Conservation (phyloP, 1,139 yeast species). For the Candida sanyaensis region DNA sequence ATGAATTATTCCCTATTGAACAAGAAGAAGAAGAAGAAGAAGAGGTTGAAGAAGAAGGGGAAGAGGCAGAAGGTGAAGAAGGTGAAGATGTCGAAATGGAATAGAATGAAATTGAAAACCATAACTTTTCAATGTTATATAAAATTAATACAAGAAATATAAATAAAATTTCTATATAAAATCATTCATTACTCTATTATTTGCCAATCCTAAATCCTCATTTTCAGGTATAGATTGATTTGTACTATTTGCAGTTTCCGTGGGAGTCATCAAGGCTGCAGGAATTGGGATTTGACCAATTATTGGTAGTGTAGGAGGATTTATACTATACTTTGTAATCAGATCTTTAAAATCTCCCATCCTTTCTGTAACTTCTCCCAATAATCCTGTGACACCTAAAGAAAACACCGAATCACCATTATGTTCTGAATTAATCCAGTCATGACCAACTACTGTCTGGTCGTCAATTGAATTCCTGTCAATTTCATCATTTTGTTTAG, state of each 20-base stretch:
- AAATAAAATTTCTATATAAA: constrained; percentile 17
- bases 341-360: constrained; percentile 42
- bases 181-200: constrained; percentile 27
- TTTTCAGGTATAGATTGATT: constrained; percentile 11
- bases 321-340: constrained; percentile 29
- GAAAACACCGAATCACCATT: constrained; percentile 57
- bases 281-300: constrained; percentile 16
- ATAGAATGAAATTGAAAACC: not conserved
- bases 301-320: constrained; percentile 14
- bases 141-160: constrained; percentile 1
- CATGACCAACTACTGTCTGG: constrained; percentile 8
- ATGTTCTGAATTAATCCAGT: constrained; percentile 56
- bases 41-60: no score
- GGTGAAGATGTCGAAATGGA: constrained; percentile 9
- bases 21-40: constrained; percentile 37
- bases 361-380: constrained; percentile 61
- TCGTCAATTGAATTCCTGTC: constrained; percentile 24
- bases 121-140: not conserved
- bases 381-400: constrained; percentile 71
- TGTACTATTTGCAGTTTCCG: constrained; percentile 1
- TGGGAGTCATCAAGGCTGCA: constrained; percentile 8
- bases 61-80: constrained; percentile 23
- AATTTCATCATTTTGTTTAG: constrained; percentile 35
- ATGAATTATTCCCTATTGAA: constrained; percentile 48
- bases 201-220: constrained; percentile 19